Base-by-base conservation (phyloP, 345 rosid genomes). In the Salix caprea region DNA sequence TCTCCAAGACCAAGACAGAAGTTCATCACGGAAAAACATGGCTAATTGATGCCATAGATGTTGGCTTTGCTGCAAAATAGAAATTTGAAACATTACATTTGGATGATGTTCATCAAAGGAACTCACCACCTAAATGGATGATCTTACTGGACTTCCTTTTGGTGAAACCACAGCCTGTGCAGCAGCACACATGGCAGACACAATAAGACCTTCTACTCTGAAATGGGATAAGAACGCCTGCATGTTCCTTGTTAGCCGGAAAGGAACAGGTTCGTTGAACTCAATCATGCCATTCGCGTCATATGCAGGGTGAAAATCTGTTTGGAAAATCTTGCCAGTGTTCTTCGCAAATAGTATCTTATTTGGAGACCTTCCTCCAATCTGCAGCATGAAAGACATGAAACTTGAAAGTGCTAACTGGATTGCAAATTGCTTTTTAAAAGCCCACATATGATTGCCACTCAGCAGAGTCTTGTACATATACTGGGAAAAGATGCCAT, bases 331-430 rank as follows among this genome's bases (percentile, higher is more conserved):
- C 74, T 91, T 96, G 69, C 98, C 99, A 0, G 98, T 96, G 92
- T 96, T 96, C 83, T 96, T 96, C 1, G 99, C 97, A 76, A 96
- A 96, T 70, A 96, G 79, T 70, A 92, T 93, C 87, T 96, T 96
- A 84, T 91, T 94, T 0, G 98, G 99, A 21, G 99, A 96, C 89
- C 99, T 88, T 74, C 98, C 97, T 21, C 99, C 98, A 23, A 94
- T 96, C 74, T 92, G 98, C 74, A 96, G 89, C 98, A 94, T 91
- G 91, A 85, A 96, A 32, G 99, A 94, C 97, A 96, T 94, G 89
- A 96, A 96, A 80, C 97, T 92, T 23, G 99, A 94, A 61, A 96
- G 94, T 21, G 97, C 99, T 88, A 96, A 80, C 87, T 96, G 98
- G 83, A 91, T 88, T 9, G 97, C 97, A 80, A 94, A 96, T 82